Percentiles rank a stretch among this genome's conserved stretches.
Conservation (phyloP, 495 filamentous ascomycete genomes). For the Pyrenula aspistea region DNA sequence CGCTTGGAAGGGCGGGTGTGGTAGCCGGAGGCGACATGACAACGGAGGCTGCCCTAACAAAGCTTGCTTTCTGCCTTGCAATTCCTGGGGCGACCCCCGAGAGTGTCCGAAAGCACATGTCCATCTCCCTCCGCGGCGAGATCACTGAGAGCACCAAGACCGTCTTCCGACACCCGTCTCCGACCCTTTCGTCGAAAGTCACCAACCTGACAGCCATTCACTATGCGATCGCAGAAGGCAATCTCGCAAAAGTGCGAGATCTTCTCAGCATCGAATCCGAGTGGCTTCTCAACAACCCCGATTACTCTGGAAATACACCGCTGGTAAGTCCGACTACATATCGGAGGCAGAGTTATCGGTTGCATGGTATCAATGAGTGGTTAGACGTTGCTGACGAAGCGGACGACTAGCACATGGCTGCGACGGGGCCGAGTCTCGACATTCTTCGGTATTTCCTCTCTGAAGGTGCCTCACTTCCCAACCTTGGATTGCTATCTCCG, state of each 20-base stretch:
- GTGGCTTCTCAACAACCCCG: slow-evolving; percentile 62
- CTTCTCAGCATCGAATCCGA: slow-evolving; percentile 54
- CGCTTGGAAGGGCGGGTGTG: slow-evolving; percentile 75
- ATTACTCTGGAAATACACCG: slow-evolving; percentile 89
- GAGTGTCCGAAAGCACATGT: slow-evolving; percentile 62
- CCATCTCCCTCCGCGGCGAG: slow-evolving; percentile 67
- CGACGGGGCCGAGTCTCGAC: slow-evolving; percentile 41
- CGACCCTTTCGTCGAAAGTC: slow-evolving; percentile 29
- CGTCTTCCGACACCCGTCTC: slow-evolving; percentile 62
- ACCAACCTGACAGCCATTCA: slow-evolving; percentile 58
- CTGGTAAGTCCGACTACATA: slow-evolving; percentile 33
- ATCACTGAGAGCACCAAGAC: slow-evolving; percentile 59
- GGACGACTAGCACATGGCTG: slow-evolving; percentile 48
- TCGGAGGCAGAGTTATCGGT: not conserved
- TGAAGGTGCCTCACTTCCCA: slow-evolving; percentile 15
- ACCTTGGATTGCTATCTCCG: not conserved
- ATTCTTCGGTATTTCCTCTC: slow-evolving; percentile 62
- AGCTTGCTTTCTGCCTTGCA: slow-evolving; percentile 80
- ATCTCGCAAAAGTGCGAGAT: slow-evolving; percentile 47
- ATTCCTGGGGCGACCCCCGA: slow-evolving; percentile 44
- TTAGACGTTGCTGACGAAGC: not conserved
- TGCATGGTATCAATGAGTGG: slow-evolving; percentile 2
- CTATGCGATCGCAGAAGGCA: slow-evolving; percentile 68
- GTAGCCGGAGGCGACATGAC: slow-evolving; percentile 92
- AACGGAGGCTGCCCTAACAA: slow-evolving; percentile 85